These are phyloP conservation scores for Geoglossum cookeanum DNA, from an alignment of 2,329 filamentous ascomycete species.

Conservation along the genomic window DNA sequence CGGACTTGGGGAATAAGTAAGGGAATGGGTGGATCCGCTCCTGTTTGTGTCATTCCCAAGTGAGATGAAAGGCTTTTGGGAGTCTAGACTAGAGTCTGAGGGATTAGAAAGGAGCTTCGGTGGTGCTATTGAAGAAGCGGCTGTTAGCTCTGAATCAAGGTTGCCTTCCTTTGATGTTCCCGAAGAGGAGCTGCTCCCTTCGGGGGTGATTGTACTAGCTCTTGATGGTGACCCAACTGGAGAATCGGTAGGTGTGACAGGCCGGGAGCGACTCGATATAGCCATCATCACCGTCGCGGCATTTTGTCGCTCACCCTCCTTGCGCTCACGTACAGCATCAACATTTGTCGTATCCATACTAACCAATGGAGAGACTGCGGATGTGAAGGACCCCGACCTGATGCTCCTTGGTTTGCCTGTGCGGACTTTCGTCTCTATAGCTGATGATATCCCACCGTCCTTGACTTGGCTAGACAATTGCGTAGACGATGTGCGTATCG, in stretches of 20 bases:
- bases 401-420: constrained; percentile 34
- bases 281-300: constrained; percentile 48
- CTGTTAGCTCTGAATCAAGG: neutral
- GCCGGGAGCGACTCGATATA: constrained; percentile 41
- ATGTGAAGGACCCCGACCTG: constrained; percentile 42
- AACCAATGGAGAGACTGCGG: constrained; percentile 43
- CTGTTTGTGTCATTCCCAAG: constrained; percentile 1
- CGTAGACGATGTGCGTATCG: neutral
- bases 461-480: neutral
- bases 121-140: neutral
- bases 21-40: constrained; percentile 8
- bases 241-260: constrained; percentile 31
- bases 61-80: neutral
- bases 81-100: neutral
- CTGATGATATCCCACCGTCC: constrained; percentile 11
- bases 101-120: neutral
- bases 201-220: constrained; percentile 19
- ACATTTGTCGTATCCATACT: constrained; percentile 47
- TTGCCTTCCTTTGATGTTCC: constrained; percentile 22
- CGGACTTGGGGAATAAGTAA: constrained; percentile 8
- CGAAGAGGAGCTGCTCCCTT: constrained; percentile 30
- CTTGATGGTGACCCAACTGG: constrained; percentile 25
- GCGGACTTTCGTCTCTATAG: constrained; percentile 18
- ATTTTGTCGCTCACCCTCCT: constrained; percentile 34
- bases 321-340: constrained; percentile 38